Conservation (phyloP, 2,329 filamentous ascomycete genomes). For the Dactylellina leptospora region DNA sequence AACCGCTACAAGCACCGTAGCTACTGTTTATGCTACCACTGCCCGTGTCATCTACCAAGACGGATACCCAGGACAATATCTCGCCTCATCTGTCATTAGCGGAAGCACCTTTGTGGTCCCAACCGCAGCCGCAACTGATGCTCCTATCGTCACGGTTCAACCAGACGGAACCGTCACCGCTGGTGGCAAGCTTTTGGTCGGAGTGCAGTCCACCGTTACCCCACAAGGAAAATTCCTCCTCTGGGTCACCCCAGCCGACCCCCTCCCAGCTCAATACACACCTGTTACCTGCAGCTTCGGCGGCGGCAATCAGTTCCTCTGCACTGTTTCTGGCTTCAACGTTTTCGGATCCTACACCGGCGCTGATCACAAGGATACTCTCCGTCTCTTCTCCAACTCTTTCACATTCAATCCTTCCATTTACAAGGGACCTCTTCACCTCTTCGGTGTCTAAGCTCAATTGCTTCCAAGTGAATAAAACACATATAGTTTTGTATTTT, state of each 20-base stretch:
- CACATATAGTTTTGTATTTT: too few species aligned
- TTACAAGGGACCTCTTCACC: slow-evolving; percentile 5
- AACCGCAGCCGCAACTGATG: background rate
- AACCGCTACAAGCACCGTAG: background rate
- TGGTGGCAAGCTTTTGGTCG: slow-evolving; percentile 7
- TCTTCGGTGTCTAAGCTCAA: too few species aligned
- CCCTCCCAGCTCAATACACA: background rate
- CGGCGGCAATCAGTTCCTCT: background rate
- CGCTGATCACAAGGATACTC: slow-evolving; percentile 3
- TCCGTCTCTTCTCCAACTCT: slow-evolving; percentile 2
- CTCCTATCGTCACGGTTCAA: background rate
- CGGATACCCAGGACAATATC: background rate
- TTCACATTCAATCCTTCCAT: background rate
- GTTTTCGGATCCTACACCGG: slow-evolving; percentile 4
- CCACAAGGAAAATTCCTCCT: slow-evolving; percentile 7
- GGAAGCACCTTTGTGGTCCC: slow-evolving; percentile 5
- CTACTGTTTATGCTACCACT: slow-evolving; percentile 6
- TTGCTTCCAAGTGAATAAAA: too few species aligned
- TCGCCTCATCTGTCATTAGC: slow-evolving; percentile 3
- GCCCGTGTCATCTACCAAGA: background rate
- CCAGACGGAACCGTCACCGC: slow-evolving; percentile 7
- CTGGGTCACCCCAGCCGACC: background rate
- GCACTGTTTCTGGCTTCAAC: background rate
- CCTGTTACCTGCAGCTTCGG: slow-evolving; percentile 1
- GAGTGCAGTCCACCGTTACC: slow-evolving; percentile 9